Evolutionary conservation across 208 protist genomes (phyloP).

Genomic region (Phytomonas sp.): DNA sequence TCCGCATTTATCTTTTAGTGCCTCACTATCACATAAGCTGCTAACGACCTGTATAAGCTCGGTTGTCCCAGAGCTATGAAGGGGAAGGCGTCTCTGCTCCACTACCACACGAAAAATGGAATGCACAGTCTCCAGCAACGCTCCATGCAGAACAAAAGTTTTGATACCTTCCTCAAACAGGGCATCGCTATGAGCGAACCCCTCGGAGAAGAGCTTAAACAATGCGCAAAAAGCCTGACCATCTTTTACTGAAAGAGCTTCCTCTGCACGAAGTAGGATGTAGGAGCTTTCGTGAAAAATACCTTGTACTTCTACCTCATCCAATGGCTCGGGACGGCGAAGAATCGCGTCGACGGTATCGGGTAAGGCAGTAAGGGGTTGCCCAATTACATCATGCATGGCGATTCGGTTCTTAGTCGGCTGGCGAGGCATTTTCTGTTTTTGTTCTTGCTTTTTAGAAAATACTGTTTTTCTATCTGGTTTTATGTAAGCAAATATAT

Average conservation of each 20-base stretch:
- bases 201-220: slow-evolving; percentile 78
- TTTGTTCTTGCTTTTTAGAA: background rate
- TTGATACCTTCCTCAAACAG: slow-evolving; percentile 71
- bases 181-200: slow-evolving; percentile 56
- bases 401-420: slow-evolving; percentile 81
- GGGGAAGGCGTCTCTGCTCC: slow-evolving; percentile 37
- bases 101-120: slow-evolving; percentile 59
- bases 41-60: slow-evolving; percentile 76
- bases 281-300: slow-evolving; percentile 75
- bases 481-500: slow-evolving; percentile 10
- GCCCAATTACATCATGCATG: slow-evolving; percentile 85
- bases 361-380: slow-evolving; percentile 60
- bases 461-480: slow-evolving; percentile 3
- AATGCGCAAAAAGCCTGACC: slow-evolving; percentile 67
- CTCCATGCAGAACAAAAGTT: slow-evolving; percentile 39
- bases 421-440: slow-evolving; percentile 37
- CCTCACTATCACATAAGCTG: slow-evolving; percentile 72
- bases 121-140: slow-evolving; percentile 64
- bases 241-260: slow-evolving; percentile 65
- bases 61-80: slow-evolving; percentile 61
- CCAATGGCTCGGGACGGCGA: slow-evolving; percentile 63
- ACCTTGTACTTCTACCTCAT: slow-evolving; percentile 70
- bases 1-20: slow-evolving; percentile 71
- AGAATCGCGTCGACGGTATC: slow-evolving; percentile 79
- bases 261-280: slow-evolving; percentile 73